A percentile compares a stretch with the other conserved stretches of the same genome.
Evolutionary conservation across 257 asterid species (phyloP).

Genomic region (Forsythia suspensa): DNA sequence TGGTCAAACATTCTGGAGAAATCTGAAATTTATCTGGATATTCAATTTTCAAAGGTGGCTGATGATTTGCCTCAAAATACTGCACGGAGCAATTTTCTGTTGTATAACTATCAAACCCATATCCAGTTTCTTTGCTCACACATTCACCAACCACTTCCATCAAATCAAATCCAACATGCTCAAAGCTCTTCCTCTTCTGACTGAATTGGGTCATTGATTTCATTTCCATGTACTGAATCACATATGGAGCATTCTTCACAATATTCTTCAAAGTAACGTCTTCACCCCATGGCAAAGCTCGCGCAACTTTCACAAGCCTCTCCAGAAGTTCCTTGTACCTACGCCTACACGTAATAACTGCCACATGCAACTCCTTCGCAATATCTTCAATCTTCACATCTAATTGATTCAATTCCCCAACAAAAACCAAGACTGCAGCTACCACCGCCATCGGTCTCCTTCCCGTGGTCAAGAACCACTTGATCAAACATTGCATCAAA

Average conservation of each 20-base stretch:
- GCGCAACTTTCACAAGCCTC: conserved; percentile 69
- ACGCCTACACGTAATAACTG: conserved; percentile 54
- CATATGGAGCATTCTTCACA: conserved; percentile 62
- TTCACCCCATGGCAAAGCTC: conserved; percentile 83
- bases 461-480: conserved; percentile 86
- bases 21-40: conserved; percentile 41
- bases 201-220: conserved; percentile 45
- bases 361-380: conserved; percentile 51
- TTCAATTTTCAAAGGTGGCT: conserved; percentile 20
- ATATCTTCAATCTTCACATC: conserved; percentile 55
- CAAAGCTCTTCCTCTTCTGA: conserved; percentile 29
- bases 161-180: conserved; percentile 39
- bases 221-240: conserved; percentile 83
- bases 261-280: conserved; percentile 69
- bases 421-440: conserved; percentile 74
- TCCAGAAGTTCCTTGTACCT: conserved; percentile 74
- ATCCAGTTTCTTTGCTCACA: conserved; percentile 33
- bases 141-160: conserved; percentile 55
- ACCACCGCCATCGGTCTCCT: conserved; percentile 81
- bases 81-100: conserved; percentile 33
- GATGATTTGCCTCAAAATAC: conserved; percentile 44
- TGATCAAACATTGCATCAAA: conserved; percentile 80
- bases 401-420: conserved; percentile 55
- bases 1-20: conserved; percentile 60
- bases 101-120: conserved; percentile 23